phyloP scores from a whole-genome alignment of 306 rosid species.

The Ammopiptanthus mongolicus region DNA sequence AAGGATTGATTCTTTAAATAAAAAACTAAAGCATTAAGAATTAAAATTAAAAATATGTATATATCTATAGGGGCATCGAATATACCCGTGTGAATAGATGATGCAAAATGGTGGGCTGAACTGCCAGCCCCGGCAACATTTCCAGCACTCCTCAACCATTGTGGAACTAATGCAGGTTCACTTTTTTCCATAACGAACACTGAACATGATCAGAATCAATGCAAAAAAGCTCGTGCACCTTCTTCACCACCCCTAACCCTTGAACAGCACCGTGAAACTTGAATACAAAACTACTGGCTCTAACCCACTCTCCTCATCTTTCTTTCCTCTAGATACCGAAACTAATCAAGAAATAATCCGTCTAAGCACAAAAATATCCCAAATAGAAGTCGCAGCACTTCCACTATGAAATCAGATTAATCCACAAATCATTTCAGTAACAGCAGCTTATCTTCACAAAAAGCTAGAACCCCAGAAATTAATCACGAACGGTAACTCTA shows the following conservation, averaged over 20 bases:
- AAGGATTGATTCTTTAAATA: background rate
- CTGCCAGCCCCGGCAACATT: constrained; percentile 76
- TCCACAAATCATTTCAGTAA: background rate
- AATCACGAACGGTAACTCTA: constrained; percentile 2
- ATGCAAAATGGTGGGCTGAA: constrained; percentile 80
- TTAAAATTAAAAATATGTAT: background rate
- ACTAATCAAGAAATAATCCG: background rate
- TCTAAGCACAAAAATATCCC: background rate
- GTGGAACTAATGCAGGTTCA: constrained; percentile 98
- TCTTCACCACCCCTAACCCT: constrained; percentile 44
- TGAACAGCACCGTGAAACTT: constrained; percentile 19
- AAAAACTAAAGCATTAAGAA: background rate
- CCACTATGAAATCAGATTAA: background rate
- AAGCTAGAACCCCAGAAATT: background rate
- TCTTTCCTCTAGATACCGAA: background rate
- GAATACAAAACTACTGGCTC: background rate
- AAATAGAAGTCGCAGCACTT: background rate
- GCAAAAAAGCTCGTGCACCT: constrained; percentile 35
- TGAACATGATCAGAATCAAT: constrained; percentile 73
- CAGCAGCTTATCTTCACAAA: background rate
- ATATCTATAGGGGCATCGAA: background rate
- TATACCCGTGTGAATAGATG: constrained; percentile 73
- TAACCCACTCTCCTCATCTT: constrained; percentile 3
- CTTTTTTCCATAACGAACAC: constrained; percentile 94
- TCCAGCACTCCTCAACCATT: constrained; percentile 98